phyloP scores from a whole-genome alignment of 2,329 filamentous ascomycete species.

The Podosphaera xanthii region DNA sequence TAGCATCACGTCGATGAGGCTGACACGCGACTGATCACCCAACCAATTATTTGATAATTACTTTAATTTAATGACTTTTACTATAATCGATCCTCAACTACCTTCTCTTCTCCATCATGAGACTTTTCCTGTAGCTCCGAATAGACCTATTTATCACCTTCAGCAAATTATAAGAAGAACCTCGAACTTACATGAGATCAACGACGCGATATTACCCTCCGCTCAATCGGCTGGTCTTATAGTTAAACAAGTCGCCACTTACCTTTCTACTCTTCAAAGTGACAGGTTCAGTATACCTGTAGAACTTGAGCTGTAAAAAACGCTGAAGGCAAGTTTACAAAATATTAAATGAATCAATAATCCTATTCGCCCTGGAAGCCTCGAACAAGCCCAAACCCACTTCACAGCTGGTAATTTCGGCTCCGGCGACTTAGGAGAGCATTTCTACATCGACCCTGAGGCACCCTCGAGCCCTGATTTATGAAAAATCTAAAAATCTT shows the following conservation, averaged over 20 bases:
- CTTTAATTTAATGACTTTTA: not conserved
- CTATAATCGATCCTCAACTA: not conserved
- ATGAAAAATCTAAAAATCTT: too few relatives aligned
- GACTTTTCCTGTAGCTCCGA: not conserved
- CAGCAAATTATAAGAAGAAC: not conserved
- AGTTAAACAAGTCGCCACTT: not conserved
- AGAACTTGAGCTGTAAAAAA: too few relatives aligned
- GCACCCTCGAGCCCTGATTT: too few relatives aligned
- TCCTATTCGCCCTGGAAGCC: too few relatives aligned
- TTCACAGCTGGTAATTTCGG: too few relatives aligned
- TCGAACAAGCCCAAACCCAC: too few relatives aligned
- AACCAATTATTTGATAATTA: not conserved
- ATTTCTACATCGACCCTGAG: too few relatives aligned
- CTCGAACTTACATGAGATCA: not conserved
- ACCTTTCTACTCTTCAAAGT: not conserved
- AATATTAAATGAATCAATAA: too few relatives aligned
- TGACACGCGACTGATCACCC: not conserved
- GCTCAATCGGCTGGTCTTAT: not conserved
- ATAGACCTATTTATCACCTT: not conserved
- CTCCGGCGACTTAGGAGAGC: too few relatives aligned
- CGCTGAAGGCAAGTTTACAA: too few relatives aligned
- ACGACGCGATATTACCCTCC: not conserved
- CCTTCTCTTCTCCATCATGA: not conserved
- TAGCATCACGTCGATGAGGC: not conserved
- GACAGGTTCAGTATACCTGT: too few relatives aligned